A percentile compares a stretch with the other conserved stretches of the same genome.
Evolutionary conservation across 177 flowering plant genomes (phyloP).

Genomic region (Vitis hybrid): DNA sequence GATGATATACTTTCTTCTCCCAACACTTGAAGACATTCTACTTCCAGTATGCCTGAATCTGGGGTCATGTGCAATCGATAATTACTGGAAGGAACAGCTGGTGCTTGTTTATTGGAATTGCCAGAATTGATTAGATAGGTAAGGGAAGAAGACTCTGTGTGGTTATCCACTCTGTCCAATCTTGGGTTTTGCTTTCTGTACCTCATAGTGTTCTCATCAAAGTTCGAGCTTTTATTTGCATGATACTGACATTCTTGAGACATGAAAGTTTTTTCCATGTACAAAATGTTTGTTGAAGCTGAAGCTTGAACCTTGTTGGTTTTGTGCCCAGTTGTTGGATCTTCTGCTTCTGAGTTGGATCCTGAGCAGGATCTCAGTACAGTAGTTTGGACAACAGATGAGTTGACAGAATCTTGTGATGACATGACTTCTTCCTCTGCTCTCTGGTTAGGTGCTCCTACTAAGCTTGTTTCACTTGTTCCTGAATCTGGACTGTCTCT

Average conservation of each 20-base stretch:
- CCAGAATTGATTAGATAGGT: conserved; percentile 7
- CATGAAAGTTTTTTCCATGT: conserved; percentile 21
- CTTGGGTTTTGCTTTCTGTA: conserved; percentile 6
- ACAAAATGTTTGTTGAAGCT: conserved; percentile 21
- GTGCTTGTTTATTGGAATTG: conserved; percentile 9
- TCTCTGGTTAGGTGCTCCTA: conserved; percentile 24
- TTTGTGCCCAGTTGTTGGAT: conserved; percentile 18
- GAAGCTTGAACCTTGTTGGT: conserved; percentile 10
- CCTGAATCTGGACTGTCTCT: conserved; percentile 9
- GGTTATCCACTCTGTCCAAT: conserved; percentile 13
- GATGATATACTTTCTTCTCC: conserved; percentile 34
- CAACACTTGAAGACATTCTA: conserved; percentile 7
- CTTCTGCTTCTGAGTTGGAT: conserved; percentile 57
- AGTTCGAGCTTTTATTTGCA: conserved; percentile 14
- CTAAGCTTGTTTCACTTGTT: conserved; percentile 16
- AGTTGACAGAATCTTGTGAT: conserved; percentile 55
- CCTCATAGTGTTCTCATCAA: conserved; percentile 14
- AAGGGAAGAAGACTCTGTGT: conserved; percentile 4
- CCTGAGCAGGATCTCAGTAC: conserved; percentile 47
- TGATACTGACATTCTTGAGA: conserved; percentile 27
- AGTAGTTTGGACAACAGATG: conserved; percentile 24
- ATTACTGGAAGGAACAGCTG: conserved; percentile 17
- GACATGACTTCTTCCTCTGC: conserved; percentile 42
- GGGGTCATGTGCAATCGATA: conserved; percentile 19
- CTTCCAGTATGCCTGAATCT: conserved; percentile 21